Base-by-base conservation (phyloP, 192 early-diverging fungal species). In the Coemansia sp. region DNA sequence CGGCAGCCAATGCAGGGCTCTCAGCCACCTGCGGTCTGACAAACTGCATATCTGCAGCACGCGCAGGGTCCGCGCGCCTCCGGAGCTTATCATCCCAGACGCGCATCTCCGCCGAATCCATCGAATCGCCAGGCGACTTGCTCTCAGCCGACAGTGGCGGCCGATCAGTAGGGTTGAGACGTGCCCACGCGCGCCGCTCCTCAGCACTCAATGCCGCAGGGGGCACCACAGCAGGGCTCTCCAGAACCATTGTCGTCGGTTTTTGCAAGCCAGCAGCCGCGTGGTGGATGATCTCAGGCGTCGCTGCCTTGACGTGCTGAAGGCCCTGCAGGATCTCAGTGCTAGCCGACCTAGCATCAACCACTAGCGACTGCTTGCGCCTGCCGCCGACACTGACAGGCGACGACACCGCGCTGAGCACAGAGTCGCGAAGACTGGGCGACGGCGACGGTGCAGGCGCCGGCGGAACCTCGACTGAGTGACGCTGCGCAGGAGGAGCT, bases 301-400 rank as follows among this genome's bases (percentile, higher is more conserved):
- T 63, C 6, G 52, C 68, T 0, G 67, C 53, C 53, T 37, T 65
- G 39, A 82, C 80, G 3, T 62, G 39, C 62, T 82, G 68, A 7
- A 67, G 45, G 5, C 45, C 71, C 39, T 71, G 71, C 58, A 82
- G 68, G 4, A 82, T 35, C 44, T 74, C 75, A 3, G 41, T 44
- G 55, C 71, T 77, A n/a, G 75, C 80, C n/a, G 68, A 47, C 6
- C 53, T 71, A 5, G 80, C 74, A 22, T 82, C 80, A 0, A 74
- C 44, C 1, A 82, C 75, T 18, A 82, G 75, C 24, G 80, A 62
- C 69, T 82, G 75, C 63, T 74, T 77, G 53, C 74, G 74, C 62
- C 67, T 75, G 9, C 80, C 80, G 30, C 80, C 80, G 16, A 82
- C 63, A 39, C 80, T 82, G 52, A 82, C 80, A 0, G 80, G 80